phyloP scores from a whole-genome alignment of 176 grass and related monocot genomes.

The Stipa capillata region DNA sequence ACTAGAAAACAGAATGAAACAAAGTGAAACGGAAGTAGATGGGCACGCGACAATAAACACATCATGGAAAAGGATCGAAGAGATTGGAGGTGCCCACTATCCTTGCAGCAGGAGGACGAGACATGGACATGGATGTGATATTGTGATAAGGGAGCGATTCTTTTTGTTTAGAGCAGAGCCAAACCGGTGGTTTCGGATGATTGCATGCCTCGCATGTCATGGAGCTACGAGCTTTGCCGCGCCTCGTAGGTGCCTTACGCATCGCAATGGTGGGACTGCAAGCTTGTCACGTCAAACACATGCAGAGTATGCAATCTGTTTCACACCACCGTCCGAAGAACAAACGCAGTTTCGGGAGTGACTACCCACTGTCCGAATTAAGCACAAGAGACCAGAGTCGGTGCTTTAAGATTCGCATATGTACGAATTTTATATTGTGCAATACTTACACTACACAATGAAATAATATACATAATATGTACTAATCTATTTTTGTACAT shows the following conservation, averaged over 20 bases:
- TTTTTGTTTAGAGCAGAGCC: neutral
- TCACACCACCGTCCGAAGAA: too few relatives aligned
- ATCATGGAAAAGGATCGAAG: neutral
- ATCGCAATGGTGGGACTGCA: too few relatives aligned
- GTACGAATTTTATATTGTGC: too few relatives aligned
- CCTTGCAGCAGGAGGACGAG: neutral
- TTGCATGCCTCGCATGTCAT: neutral
- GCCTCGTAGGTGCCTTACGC: neutral
- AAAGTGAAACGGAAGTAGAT: neutral
- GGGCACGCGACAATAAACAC: neutral
- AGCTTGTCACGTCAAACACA: too few relatives aligned
- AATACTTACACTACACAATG: too few relatives aligned
- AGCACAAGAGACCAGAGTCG: too few relatives aligned
- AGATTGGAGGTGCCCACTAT: neutral
- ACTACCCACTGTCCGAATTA: too few relatives aligned
- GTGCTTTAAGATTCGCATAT: too few relatives aligned
- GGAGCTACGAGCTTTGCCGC: neutral
- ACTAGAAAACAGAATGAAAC: neutral
- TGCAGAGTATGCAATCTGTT: too few relatives aligned
- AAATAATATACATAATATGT: too few relatives aligned
- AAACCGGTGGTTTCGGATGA: neutral
- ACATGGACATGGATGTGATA: neutral
- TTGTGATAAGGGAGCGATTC: neutral
- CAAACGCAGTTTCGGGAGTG: too few relatives aligned
- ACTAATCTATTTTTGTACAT: too few relatives aligned